Percentiles rank a stretch among this genome's conserved stretches.
phyloP scores from a whole-genome alignment of 306 rosid species.

The Quercus parvula region DNA sequence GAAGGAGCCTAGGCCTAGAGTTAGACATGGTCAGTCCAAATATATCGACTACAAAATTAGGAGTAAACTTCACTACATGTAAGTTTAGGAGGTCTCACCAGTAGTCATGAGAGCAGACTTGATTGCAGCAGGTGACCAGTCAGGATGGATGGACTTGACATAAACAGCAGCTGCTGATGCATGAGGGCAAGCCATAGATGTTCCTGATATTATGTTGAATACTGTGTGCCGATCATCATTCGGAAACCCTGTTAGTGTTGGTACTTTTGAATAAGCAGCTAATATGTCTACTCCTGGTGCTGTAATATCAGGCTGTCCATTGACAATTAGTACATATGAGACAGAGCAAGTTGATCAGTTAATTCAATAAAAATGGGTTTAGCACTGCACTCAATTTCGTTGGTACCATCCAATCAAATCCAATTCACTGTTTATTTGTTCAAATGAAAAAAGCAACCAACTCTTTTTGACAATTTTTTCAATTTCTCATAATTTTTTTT shows the following conservation, averaged over 20 bases:
- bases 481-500: no score
- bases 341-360: neutral
- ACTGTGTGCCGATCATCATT: slow-evolving; percentile 38
- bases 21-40: neutral
- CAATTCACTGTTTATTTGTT: no score
- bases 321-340: neutral
- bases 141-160: slow-evolving; percentile 80
- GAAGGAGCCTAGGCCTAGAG: neutral
- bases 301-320: slow-evolving; percentile 68
- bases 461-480: no score
- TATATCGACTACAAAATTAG: neutral
- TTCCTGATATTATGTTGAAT: slow-evolving; percentile 71
- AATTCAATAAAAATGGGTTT: neutral
- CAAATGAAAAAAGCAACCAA: no score
- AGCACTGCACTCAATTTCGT: no score
- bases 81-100: slow-evolving; percentile 38
- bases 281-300: slow-evolving; percentile 87
- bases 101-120: slow-evolving; percentile 95
- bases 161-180: slow-evolving; percentile 68
- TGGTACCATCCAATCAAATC: no score
- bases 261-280: slow-evolving; percentile 55
- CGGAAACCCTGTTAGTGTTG: slow-evolving; percentile 34
- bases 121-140: slow-evolving; percentile 91
- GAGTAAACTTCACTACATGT: no score
- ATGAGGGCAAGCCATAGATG: slow-evolving; percentile 92